A percentile compares a stretch with the other conserved stretches of the same genome.
Evolutionary conservation across 1,284 basidiomycete species (phyloP).

Genomic region (Tylopilus sp.): DNA sequence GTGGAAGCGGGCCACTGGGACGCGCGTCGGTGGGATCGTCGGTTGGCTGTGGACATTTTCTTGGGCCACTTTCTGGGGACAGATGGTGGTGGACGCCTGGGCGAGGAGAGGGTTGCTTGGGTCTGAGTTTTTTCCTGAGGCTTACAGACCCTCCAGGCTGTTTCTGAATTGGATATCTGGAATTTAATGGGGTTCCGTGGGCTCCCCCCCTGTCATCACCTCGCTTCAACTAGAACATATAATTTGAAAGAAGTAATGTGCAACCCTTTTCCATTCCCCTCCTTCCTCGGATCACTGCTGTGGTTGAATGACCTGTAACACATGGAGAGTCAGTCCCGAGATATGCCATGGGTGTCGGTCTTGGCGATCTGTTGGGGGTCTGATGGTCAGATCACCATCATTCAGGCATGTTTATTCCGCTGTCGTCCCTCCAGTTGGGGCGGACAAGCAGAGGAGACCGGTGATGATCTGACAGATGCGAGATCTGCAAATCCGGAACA

Average conservation of each 20-base stretch:
- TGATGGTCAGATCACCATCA: too few species aligned
- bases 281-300: too few species aligned
- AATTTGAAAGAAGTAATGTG: too few species aligned
- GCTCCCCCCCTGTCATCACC: not conserved
- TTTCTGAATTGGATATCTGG: conserved; percentile 18
- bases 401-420: too few species aligned
- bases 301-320: too few species aligned
- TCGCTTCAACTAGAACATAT: not conserved
- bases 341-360: too few species aligned
- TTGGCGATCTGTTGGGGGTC: too few species aligned
- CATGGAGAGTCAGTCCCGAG: too few species aligned
- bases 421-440: too few species aligned
- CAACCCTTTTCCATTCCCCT: not conserved
- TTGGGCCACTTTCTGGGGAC: conserved; percentile 47
- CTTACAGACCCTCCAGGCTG: conserved; percentile 21
- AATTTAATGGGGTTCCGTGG: not conserved
- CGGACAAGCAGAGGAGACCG: too few species aligned
- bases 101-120: conserved; percentile 38
- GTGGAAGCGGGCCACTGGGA: conserved; percentile 42
- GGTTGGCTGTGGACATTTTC: conserved; percentile 49
- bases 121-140: conserved; percentile 11
- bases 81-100: conserved; percentile 51
- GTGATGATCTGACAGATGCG: too few species aligned
- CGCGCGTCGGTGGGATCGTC: conserved; percentile 40
- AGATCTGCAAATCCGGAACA: too few species aligned